A percentile compares a stretch with the other conserved stretches of the same genome.
Conservation (phyloP, 2,329 filamentous ascomycete species). For the Bimuria novae-zelandiae region DNA sequence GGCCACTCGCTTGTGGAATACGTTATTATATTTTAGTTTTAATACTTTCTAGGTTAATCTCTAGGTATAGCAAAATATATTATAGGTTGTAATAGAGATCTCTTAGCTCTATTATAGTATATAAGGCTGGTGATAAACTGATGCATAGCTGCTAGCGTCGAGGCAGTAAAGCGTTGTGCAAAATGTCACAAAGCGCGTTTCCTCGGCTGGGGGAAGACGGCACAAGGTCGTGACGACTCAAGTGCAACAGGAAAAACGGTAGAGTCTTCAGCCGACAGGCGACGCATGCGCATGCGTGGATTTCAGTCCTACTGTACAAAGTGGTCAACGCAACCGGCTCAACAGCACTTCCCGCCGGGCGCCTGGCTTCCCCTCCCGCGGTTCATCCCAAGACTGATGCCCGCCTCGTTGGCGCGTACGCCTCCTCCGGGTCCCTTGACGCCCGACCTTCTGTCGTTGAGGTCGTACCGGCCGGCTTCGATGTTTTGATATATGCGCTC, state of each 20-base stretch:
- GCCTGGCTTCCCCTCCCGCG: conserved; percentile 43
- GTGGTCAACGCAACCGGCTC: conserved; percentile 2
- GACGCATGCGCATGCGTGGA: background rate
- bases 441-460: conserved; percentile 89
- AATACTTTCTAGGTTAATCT: too few species aligned
- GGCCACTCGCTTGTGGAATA: too few species aligned
- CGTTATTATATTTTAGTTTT: too few species aligned
- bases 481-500: conserved; percentile 97
- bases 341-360: conserved; percentile 41
- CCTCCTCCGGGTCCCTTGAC: conserved; percentile 75
- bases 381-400: conserved; percentile 52
- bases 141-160: too few species aligned
- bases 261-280: background rate
- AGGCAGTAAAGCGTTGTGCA: too few species aligned
- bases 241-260: background rate
- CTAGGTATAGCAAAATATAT: too few species aligned
- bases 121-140: too few species aligned
- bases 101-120: too few species aligned
- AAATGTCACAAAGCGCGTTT: too few species aligned
- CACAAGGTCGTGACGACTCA: too few species aligned
- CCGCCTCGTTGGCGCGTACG: conserved; percentile 47
- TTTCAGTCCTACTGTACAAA: background rate
- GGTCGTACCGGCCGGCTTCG: conserved; percentile 89
- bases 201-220: too few species aligned
- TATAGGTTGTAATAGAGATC: too few species aligned